Percentiles rank a stretch among this genome's conserved stretches.
Conservation (phyloP, 805 yeast genomes). For the Wickerhamomyces chaumierensis region DNA sequence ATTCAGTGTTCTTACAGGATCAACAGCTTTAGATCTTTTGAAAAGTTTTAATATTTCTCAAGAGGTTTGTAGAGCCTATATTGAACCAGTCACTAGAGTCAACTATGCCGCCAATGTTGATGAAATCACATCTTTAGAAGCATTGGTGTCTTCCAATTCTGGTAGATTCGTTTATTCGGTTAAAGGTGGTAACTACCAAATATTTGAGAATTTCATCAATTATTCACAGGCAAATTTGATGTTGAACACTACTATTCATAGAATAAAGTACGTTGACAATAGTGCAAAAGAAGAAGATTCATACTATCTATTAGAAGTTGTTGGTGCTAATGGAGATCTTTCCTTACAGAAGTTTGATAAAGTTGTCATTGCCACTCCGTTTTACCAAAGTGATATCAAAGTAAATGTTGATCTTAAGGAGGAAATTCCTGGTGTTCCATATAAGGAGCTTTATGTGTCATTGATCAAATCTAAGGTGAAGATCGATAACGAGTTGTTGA, state of each 20-base stretch:
- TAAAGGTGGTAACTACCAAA: constrained; percentile 33
- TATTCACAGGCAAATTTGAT: constrained; percentile 22
- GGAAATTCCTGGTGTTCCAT: constrained; percentile 19
- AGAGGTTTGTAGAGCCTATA: constrained; percentile 19
- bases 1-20: constrained; percentile 15
- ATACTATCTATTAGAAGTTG: neutral
- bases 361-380: constrained; percentile 35
- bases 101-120: constrained; percentile 31
- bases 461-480: constrained; percentile 19
- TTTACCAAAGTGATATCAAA: constrained; percentile 20
- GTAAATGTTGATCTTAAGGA: constrained; percentile 4
- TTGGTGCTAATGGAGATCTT: constrained; percentile 3
- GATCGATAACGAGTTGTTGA: constrained; percentile 11
- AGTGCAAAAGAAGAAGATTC: neutral
- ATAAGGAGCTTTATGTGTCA: constrained; percentile 29
- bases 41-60: constrained; percentile 14
- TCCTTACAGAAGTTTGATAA: constrained; percentile 24
- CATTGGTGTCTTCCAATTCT: constrained; percentile 23
- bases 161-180: constrained; percentile 25
- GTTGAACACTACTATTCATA: constrained; percentile 21
- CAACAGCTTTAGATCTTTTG: constrained; percentile 19
- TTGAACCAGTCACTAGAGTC: constrained; percentile 31
- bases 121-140: constrained; percentile 32
- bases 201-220: constrained; percentile 29
- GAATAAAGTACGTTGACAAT: constrained; percentile 8